Evolutionary conservation across 805 yeast species (phyloP), one percentile per base, ranked within the genome.

Genomic region (Candida berthetii): DNA sequence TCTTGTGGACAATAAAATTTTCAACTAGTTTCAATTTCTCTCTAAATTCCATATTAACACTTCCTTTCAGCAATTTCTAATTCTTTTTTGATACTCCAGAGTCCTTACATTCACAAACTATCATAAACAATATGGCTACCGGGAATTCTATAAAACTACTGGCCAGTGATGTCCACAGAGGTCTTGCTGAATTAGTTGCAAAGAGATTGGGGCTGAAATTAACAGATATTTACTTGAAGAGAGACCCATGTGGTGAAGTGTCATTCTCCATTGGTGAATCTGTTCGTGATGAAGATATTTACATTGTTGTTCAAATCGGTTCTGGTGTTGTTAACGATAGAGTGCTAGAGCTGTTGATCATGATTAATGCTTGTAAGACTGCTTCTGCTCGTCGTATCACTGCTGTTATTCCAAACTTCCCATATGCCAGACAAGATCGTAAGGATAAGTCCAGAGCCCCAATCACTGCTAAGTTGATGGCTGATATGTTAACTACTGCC

Each of bases 341-440:
- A 47, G 79, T 85, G 28, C 64, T 85, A 64, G 95, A 85, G 58
- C 64, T 85, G 31, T 62, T 85, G 49, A 81, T 85, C 55, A 82
- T 84, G 80, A 82, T 85, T 48, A 82, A 82, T 55, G 91, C 93
- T 15, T 85, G 91, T 61, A 80, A 81, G 54, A 81, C 85, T 3
- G 93, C 93, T 9, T 79, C 87, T 41, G 93, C 91, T 16, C 74
- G 93, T 58, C 74, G 88, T 58, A 82, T 85, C 58, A 84, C 91
- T 3, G 93, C 86, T 7, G 85, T 85, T 15, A 74, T 85, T 48
- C 93, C 95, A 40, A 84, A 80, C 58, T 85, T 83, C 62, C 90
- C 90, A 10, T 85, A 85, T 52, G 93, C 93, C n/a, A 77, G 95
- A 68, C 95, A 85, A 61, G 95, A 85, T 60, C 74, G 87, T 60